phyloP scores from a whole-genome alignment of 148 eudicot species.

The Vaccinium corymbosum region DNA sequence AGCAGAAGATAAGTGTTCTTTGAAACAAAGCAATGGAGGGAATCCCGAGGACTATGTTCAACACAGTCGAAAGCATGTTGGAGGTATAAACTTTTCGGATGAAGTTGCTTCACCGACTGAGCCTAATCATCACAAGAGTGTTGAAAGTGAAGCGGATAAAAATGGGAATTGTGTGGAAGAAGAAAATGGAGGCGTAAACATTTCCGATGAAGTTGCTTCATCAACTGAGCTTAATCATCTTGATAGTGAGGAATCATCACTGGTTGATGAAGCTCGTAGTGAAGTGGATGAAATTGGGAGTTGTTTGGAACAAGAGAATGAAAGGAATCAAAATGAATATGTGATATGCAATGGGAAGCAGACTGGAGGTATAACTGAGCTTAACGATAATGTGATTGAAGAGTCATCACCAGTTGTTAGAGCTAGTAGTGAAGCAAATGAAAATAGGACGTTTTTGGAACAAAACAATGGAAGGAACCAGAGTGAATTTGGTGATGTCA shows the following conservation, averaged over 20 bases:
- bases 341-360: slow-evolving; percentile 5
- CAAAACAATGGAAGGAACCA: slow-evolving; percentile 10
- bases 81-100: slow-evolving; percentile 11
- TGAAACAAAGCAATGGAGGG: background rate
- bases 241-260: slow-evolving; percentile 18
- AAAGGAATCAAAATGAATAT: slow-evolving; percentile 5
- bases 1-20: slow-evolving; percentile 11
- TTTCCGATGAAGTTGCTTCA: slow-evolving; percentile 6
- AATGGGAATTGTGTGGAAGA: background rate
- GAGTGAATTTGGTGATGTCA: background rate
- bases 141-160: slow-evolving; percentile 20
- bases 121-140: slow-evolving; percentile 19
- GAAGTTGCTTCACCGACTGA: slow-evolving; percentile 19
- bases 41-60: background rate
- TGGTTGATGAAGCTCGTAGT: slow-evolving; percentile 18
- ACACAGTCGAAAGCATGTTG: background rate
- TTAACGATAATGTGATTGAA: slow-evolving; percentile 8
- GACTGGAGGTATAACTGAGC: slow-evolving; percentile 12
- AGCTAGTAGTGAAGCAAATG: background rate
- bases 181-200: slow-evolving; percentile 4
- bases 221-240: slow-evolving; percentile 21
- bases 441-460: background rate
- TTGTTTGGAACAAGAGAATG: slow-evolving; percentile 9
- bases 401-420: slow-evolving; percentile 8
- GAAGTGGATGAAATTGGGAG: slow-evolving; percentile 13